A percentile compares a stretch with the other conserved stretches of the same genome.
Evolutionary conservation across 345 rosid species (phyloP).

Genomic region (Hypericum androsaemum): DNA sequence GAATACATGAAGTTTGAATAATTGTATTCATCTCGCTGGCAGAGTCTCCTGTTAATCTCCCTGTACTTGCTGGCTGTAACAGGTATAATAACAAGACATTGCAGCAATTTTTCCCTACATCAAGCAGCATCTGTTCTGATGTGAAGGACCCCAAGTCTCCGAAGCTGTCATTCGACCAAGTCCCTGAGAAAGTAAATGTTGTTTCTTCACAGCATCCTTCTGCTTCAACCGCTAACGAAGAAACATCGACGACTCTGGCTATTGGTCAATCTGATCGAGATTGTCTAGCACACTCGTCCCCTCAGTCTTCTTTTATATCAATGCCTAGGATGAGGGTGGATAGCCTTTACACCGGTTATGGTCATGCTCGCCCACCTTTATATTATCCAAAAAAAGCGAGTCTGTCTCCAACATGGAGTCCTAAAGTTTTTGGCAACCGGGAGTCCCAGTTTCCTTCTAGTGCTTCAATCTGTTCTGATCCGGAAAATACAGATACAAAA

Average conservation of each 20-base stretch:
- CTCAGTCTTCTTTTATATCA: slow-evolving; percentile 14
- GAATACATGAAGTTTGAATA: no score
- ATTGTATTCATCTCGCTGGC: no score
- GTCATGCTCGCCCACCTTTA: slow-evolving; percentile 14
- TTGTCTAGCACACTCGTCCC: slow-evolving; percentile 17
- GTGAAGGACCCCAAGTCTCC: slow-evolving; percentile 30
- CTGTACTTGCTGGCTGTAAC: slow-evolving; percentile 14
- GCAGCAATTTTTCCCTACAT: slow-evolving; percentile 22
- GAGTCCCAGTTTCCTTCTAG: slow-evolving; percentile 21
- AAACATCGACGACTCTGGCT: slow-evolving; percentile 24
- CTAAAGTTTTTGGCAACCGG: slow-evolving; percentile 10
- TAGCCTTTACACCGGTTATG: slow-evolving; percentile 9
- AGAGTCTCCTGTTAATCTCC: slow-evolving; percentile 12
- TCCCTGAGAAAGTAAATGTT: slow-evolving; percentile 9
- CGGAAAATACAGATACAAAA: slow-evolving; percentile 15
- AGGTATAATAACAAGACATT: slow-evolving; percentile 38
- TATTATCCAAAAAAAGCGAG: slow-evolving; percentile 12
- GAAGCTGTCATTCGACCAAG: slow-evolving; percentile 16
- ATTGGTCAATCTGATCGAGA: slow-evolving; percentile 24
- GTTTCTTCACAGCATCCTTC: slow-evolving; percentile 23
- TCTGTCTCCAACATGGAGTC: slow-evolving; percentile 17
- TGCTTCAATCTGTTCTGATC: slow-evolving; percentile 23
- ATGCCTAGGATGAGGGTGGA: slow-evolving; percentile 16
- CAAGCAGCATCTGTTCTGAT: slow-evolving; percentile 18
- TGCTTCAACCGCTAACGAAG: slow-evolving; percentile 23